A percentile compares a stretch with the other conserved stretches of the same genome.
Conservation (phyloP, 768 basidiomycete genomes). For the Roridomyces roridus region DNA sequence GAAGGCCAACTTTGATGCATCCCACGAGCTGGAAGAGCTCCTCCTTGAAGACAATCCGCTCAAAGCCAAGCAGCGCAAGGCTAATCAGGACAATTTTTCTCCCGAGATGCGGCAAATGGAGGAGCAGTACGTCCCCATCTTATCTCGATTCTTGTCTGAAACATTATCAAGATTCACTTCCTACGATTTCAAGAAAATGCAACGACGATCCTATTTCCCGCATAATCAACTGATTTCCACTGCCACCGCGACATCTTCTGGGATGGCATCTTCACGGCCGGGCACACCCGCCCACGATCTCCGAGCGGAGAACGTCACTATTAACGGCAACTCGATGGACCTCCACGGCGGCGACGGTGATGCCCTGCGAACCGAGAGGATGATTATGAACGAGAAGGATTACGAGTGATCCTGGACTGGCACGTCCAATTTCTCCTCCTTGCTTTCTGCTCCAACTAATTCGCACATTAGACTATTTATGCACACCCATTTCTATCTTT, state of each 20-base stretch:
- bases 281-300: conserved; percentile 69
- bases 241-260: conserved; percentile 77
- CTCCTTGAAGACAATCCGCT: conserved; percentile 96
- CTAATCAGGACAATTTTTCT: conserved; percentile 86
- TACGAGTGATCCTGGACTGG: conserved; percentile 44
- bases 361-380: conserved; percentile 45
- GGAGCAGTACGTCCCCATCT: conserved; percentile 77
- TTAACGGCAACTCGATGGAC: conserved; percentile 48
- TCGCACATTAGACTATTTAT: conserved; percentile 13
- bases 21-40: conserved; percentile 96
- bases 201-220: conserved; percentile 90
- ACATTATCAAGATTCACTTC: conserved; percentile 71
- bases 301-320: conserved; percentile 46
- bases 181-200: conserved; percentile 93
- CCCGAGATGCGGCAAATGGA: conserved; percentile 98
- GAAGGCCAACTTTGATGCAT: conserved; percentile 99
- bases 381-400: conserved; percentile 51
- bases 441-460: background rate
- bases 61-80: conserved; percentile 92
- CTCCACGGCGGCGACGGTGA: conserved; percentile 46
- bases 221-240: conserved; percentile 77
- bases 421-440: conserved; percentile 5
- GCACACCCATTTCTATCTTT: conserved; percentile 13
- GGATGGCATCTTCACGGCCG: conserved; percentile 73
- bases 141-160: conserved; percentile 11